Evolutionary conservation across 495 filamentous ascomycete genomes (phyloP), one percentile per base, ranked within the genome.

Genomic region (Talaromyces stipitatus): DNA sequence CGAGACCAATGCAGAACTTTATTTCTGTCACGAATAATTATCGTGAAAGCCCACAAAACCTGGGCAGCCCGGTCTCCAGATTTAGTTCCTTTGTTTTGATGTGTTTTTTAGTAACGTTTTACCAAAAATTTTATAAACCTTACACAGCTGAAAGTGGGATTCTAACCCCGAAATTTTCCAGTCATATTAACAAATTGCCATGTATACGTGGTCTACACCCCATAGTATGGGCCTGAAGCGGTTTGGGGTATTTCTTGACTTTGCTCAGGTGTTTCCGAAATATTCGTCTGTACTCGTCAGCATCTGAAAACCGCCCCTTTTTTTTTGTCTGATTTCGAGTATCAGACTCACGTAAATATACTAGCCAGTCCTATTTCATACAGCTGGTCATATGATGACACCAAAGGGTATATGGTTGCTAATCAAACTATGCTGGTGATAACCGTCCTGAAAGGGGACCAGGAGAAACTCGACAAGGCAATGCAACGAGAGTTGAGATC

Each of bases 361-460:
- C 55, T 52, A 6, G 61, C 60, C 45, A 55, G 45, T 0, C 56
- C 63, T 9, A 69, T 30, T 16, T 66, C 27, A 33, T 64, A 63
- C 11, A 63, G 59, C 18, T 56, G 24, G 23, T 69, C 67, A 8
- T 8, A 22, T 7, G 63, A 55, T 0, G 53, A 61, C 8, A 67
- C 43, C 20, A 63, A 60, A 2, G 61, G 59, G 36, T 60, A 50
- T 16, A 69, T 29, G 4, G 67, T 69, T 22, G 57, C 59, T 10
- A 67, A 48, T 10, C 65, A 65, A 23, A 69, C 43, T 16, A 69
- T 65, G 41, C 67, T 69, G 9, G 60, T 67, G 9, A 65, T 56
- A 5, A 62, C 57, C 0, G 67, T 69, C n/a, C 67, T 69, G n/a
- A 12, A 14, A 46, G 10, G 6, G 20, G 2, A 22, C 22, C n/a